Evolutionary conservation across 305 asterid genomes (phyloP), one percentile per base, ranked within the genome.

Genomic region (Nicotiana rustica): DNA sequence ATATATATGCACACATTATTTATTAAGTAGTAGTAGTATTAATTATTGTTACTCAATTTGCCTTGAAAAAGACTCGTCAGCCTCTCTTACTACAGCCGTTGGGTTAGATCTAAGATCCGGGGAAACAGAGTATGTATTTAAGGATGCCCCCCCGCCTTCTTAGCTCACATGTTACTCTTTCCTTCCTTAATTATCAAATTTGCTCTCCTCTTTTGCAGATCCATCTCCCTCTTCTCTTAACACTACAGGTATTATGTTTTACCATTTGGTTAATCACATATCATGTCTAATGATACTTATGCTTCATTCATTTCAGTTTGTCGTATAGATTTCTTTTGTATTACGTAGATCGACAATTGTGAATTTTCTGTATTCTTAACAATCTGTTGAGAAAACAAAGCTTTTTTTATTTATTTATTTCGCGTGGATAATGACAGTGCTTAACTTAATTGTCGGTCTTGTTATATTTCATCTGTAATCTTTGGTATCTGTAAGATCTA

Each of bases 101-200:
- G 15, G 41, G 64, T 47, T 73, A 21, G 79, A 73, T 73, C 79
- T 73, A 47, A 73, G 7, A 71, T 47, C 0, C 0, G 38, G 7
- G 3, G 38, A 47, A 47, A 21, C 19, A 71, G 64, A 66, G 56
- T 80, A 80, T 80, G 56, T 80, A 80, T 80, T 49, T 80, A 80
- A 80, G 36, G 14, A 65, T n/a, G 65, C 44, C 21, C 64, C 52
- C 78, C 83, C 83, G 83, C 78, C 83, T 21, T 66, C 31, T 35
- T 67, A 80, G 78, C 83, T 67, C 78, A 36, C 76, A 66, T 4
- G 29, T 2, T 38, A 17, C 7, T 17, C 38, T 65, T 47, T 33
- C 82, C 44, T 71, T 13, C 6, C 69, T 3, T 25, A 18, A 17
- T 7, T 71, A 10, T 44, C 52, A 44, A 44, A 44, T 12, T 44